Percentiles rank a stretch among this genome's conserved stretches.
Conservation (phyloP, 306 rosid genomes). For the Ormosia emarginata region DNA sequence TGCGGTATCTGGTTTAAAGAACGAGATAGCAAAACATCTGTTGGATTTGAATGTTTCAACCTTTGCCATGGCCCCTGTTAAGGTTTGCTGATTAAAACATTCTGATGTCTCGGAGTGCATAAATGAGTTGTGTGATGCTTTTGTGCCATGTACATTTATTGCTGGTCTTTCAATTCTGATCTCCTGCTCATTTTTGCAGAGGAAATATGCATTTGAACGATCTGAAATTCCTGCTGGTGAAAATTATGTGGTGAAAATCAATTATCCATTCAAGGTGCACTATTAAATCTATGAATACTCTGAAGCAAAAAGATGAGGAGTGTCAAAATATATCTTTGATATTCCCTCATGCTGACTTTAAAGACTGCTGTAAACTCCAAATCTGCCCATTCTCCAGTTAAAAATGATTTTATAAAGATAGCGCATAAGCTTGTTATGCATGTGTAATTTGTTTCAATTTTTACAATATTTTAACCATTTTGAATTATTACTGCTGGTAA, state of each 20-base stretch:
- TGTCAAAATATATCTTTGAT: constrained; percentile 2
- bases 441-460: neutral
- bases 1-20: constrained; percentile 62
- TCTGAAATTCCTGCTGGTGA: constrained; percentile 82
- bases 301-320: neutral
- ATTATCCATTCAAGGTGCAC: constrained; percentile 83
- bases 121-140: constrained; percentile 6
- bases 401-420: neutral
- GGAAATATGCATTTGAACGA: constrained; percentile 88
- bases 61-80: constrained; percentile 82
- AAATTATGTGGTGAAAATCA: constrained; percentile 79
- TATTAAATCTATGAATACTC: constrained; percentile 13
- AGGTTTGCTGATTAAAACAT: constrained; percentile 53
- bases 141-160: neutral
- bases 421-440: neutral
- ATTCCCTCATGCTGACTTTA: neutral
- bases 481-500: neutral
- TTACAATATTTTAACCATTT: neutral
- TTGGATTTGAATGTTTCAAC: constrained; percentile 62
- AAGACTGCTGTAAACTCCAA: neutral
- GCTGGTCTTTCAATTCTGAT: neutral
- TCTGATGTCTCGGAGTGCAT: neutral
- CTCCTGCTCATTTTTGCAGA: constrained; percentile 48
- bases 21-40: constrained; percentile 64
- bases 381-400: neutral